Percentiles rank a stretch among this genome's conserved stretches.
Evolutionary conservation across 2,329 filamentous ascomycete genomes (phyloP).

Genomic region (Fusarium brachygibbosum): DNA sequence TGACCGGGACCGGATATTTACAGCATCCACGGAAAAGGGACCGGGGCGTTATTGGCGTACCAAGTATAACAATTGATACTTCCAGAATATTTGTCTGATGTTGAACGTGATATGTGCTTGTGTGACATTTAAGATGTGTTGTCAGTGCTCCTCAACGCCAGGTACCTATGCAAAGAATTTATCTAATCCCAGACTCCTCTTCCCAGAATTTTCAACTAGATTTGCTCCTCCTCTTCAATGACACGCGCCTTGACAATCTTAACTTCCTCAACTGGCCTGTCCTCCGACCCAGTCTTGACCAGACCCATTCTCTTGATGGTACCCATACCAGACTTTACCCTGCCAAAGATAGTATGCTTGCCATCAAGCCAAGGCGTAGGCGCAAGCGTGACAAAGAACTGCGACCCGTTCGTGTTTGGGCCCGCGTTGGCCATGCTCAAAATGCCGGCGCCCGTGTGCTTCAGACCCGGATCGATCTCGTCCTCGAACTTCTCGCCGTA

Average conservation of each 20-base stretch:
- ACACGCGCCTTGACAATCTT: slow-evolving; percentile 82
- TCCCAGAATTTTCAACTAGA: slow-evolving; percentile 16
- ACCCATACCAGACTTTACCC: slow-evolving; percentile 85
- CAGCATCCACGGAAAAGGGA: slow-evolving; percentile 49
- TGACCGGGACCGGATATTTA: slow-evolving; percentile 47
- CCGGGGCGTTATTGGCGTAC: slow-evolving; percentile 50
- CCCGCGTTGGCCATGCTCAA: slow-evolving; percentile 97
- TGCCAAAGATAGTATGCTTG: slow-evolving; percentile 96
- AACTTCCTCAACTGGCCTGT: slow-evolving; percentile 84
- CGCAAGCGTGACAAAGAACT: slow-evolving; percentile 96
- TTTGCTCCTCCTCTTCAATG: slow-evolving; percentile 68
- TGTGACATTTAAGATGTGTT: slow-evolving; percentile 6
- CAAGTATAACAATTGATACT: slow-evolving; percentile 46
- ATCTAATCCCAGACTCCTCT: slow-evolving; percentile 8
- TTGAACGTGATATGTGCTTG: slow-evolving; percentile 18
- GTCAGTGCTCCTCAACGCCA: slow-evolving; percentile 42
- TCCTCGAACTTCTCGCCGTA: slow-evolving; percentile 96
- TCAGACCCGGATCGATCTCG: slow-evolving; percentile 82
- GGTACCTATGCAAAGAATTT: slow-evolving; percentile 22
- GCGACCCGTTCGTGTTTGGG: slow-evolving; percentile 91
- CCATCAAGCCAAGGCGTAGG: slow-evolving; percentile 97
- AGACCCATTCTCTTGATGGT: slow-evolving; percentile 90
- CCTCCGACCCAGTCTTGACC: slow-evolving; percentile 85
- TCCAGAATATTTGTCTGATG: slow-evolving; percentile 16
- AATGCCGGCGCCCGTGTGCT: slow-evolving; percentile 94